Evolutionary conservation across 2,329 filamentous ascomycete genomes (phyloP).

Genomic region (Xylariaceae sp.): DNA sequence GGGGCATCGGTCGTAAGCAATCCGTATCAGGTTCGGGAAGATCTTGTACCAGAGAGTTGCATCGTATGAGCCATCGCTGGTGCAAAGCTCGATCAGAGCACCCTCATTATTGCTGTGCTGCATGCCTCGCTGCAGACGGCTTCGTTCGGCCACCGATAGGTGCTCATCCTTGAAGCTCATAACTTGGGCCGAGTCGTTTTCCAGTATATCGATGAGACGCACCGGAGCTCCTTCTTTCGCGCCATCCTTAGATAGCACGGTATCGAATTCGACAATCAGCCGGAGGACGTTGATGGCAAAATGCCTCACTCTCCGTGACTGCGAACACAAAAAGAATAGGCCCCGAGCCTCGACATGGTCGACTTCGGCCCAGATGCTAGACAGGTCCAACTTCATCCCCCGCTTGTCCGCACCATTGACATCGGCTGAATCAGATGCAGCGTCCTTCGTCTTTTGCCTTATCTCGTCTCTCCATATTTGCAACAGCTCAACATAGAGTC

Average conservation of each 20-base stretch:
- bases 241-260: conserved; percentile 65
- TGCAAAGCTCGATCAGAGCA: conserved; percentile 86
- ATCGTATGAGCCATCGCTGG: conserved; percentile 91
- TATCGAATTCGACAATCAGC: conserved; percentile 89
- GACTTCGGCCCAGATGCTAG: conserved; percentile 83
- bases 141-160: conserved; percentile 84
- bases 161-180: conserved; percentile 91
- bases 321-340: conserved; percentile 93
- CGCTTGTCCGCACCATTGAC: conserved; percentile 58
- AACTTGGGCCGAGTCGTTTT: conserved; percentile 79
- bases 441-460: conserved; percentile 72
- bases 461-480: conserved; percentile 99
- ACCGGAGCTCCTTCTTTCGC: conserved; percentile 53
- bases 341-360: conserved; percentile 97
- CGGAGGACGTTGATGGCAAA: conserved; percentile 90
- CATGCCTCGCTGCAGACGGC: conserved; percentile 82
- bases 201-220: conserved; percentile 84
- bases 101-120: conserved; percentile 77
- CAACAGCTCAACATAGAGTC: conserved; percentile 85
- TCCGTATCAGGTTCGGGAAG: conserved; percentile 87
- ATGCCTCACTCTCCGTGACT: conserved; percentile 79
- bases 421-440: conserved; percentile 56
- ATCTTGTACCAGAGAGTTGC: conserved; percentile 96
- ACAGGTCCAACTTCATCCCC: conserved; percentile 73
- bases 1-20: conserved; percentile 84